Base-by-base conservation (phyloP, 768 basidiomycete species). In the Dioszegia hungarica region DNA sequence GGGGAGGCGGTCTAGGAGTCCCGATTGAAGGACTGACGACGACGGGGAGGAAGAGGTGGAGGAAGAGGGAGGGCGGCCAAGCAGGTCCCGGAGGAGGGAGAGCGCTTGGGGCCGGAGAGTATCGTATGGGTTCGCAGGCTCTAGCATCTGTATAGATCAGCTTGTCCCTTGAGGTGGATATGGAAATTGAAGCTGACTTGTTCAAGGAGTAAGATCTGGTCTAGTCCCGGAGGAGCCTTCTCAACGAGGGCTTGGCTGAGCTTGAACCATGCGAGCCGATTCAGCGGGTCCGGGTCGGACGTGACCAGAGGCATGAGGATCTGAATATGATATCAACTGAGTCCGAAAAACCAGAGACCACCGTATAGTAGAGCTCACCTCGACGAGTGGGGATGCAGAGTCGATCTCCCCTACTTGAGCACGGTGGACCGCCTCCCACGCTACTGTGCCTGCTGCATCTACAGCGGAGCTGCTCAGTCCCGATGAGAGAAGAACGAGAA, bases 121-220 rank as follows among this genome's bases (percentile, higher is more conserved):
- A 8, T 66, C 63, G 48, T 66, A 72, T 9, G 70, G 70, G 28
- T 68, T 68, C 0, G 44, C 44, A 19, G 64, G 64, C 20, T 68
- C 67, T 11, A 72, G 28, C 3, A 68, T 54, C 67, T 68, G 48
- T 29, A 3, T 2, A 9, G 27, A 38, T 59, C 34, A 58, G 60
- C 59, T 44, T 17, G 22, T 14, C 27, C 31, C 22, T n/a, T 17
- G 47, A 41, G 0, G 59, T 37, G 22, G 40, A 8, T 24, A 25
- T 3, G 17, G 24, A 28, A 15, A 37, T 37, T 10, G 27, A n/a
- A 14, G 49, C 67, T 22, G 11, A 70, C 68, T 34, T 64, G 62
- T 31, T 62, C 57, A 24, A 66, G 54, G 0, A 72, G 56, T 20
- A 60, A 19, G 15, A 68, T 56, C 41, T 61, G 52, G 20, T 64